Percentiles rank a stretch among this genome's conserved stretches.
These are phyloP conservation scores for Lepidium sativum DNA, from an alignment of 345 rosid species.

Conservation along the genomic window DNA sequence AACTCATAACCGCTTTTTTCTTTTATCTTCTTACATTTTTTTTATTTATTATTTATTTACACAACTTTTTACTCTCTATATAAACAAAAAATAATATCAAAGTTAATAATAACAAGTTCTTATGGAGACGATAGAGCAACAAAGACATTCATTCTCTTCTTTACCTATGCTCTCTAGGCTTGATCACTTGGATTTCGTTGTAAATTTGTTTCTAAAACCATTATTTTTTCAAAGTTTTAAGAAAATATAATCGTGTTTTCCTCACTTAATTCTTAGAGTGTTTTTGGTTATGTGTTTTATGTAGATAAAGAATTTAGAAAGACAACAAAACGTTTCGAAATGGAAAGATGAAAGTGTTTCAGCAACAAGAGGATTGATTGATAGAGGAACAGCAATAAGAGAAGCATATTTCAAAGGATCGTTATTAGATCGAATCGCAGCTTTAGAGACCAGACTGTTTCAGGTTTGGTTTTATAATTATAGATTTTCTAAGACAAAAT, in stretches of 20 bases:
- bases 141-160: conserved; percentile 32
- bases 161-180: conserved; percentile 54
- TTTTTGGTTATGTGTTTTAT: background rate
- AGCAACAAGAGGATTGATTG: conserved; percentile 13
- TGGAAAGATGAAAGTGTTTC: conserved; percentile 24
- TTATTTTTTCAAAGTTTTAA: background rate
- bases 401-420: conserved; percentile 77
- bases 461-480: conserved; percentile 38
- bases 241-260: background rate
- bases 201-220: conserved; percentile 12
- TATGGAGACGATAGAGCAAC: conserved; percentile 44
- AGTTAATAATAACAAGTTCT: background rate
- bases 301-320: conserved; percentile 63
- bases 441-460: conserved; percentile 59
- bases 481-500: background rate
- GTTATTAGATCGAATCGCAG: conserved; percentile 52
- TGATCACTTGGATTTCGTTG: conserved; percentile 69
- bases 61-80: background rate
- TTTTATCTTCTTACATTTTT: conserved; percentile 4
- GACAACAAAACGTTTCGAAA: conserved; percentile 36
- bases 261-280: no score
- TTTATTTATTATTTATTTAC: background rate
- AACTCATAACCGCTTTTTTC: conserved; percentile 26
- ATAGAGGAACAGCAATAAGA: conserved; percentile 43
- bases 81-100: background rate